A percentile compares a stretch with the other conserved stretches of the same genome.
These are phyloP conservation scores for Arthrinium phaeospermum DNA, from an alignment of 2,329 filamentous ascomycete genomes.

Conservation along the genomic window DNA sequence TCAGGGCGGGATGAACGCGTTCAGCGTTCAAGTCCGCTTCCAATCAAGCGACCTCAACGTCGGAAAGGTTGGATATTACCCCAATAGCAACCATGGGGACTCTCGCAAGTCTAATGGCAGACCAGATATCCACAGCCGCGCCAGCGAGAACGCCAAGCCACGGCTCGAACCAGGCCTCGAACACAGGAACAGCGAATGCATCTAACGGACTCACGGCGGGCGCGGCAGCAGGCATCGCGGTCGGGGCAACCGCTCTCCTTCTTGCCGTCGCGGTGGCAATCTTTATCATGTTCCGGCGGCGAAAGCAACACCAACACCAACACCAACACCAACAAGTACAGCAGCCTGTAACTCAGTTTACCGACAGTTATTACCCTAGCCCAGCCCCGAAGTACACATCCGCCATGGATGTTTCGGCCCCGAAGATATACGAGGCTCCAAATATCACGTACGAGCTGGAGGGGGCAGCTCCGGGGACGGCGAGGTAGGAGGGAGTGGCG, in stretches of 20 bases:
- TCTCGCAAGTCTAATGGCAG: neutral
- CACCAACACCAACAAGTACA: neutral
- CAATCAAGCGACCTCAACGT: slow-evolving; percentile 29
- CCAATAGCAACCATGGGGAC: neutral
- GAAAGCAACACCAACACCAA: neutral
- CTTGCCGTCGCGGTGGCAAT: neutral
- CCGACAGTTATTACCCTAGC: neutral
- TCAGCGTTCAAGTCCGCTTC: slow-evolving; percentile 28
- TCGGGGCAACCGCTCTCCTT: neutral
- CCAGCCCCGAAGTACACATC: neutral
- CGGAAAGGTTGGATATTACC: neutral
- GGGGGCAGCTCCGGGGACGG: neutral
- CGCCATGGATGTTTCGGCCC: neutral
- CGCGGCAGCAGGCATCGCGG: neutral
- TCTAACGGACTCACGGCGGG: neutral
- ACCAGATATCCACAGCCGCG: neutral
- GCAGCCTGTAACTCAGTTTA: neutral
- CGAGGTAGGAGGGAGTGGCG: neutral
- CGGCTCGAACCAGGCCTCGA: neutral
- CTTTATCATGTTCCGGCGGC: neutral
- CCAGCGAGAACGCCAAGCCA: neutral
- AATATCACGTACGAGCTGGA: neutral
- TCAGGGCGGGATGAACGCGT: slow-evolving; percentile 29
- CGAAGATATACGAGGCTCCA: neutral
- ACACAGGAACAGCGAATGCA: neutral